phyloP scores from a whole-genome alignment of 805 yeast species.

The Scheffersomyces amazonensis region DNA sequence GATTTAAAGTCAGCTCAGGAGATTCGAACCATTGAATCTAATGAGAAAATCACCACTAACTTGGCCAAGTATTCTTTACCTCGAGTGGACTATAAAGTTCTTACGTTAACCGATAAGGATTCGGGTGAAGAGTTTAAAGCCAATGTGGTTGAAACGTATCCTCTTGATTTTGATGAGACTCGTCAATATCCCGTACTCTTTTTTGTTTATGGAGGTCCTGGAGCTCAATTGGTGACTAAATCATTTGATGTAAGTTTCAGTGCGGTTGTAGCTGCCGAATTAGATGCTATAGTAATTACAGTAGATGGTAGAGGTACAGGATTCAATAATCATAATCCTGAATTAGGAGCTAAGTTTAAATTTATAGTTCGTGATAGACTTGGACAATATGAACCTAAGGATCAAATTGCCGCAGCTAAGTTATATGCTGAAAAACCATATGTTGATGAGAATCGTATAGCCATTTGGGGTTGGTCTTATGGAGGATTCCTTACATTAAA shows the following conservation, averaged over 20 bases:
- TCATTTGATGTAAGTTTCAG: slow-evolving; percentile 63
- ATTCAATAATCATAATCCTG: slow-evolving; percentile 57
- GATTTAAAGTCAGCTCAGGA: slow-evolving; percentile 29
- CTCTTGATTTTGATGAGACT: slow-evolving; percentile 62
- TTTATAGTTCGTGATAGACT: slow-evolving; percentile 76
- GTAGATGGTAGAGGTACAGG: slow-evolving; percentile 99
- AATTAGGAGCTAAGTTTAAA: slow-evolving; percentile 56
- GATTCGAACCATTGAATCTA: slow-evolving; percentile 45
- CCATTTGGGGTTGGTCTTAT: slow-evolving; percentile 88
- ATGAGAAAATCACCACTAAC: slow-evolving; percentile 37
- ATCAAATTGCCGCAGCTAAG: slow-evolving; percentile 84
- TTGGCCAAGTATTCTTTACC: slow-evolving; percentile 57
- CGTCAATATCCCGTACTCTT: slow-evolving; percentile 82
- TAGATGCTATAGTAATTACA: slow-evolving; percentile 83
- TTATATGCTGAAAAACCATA: slow-evolving; percentile 60
- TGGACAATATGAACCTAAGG: slow-evolving; percentile 79
- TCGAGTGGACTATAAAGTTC: slow-evolving; percentile 44
- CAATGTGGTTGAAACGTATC: slow-evolving; percentile 75
- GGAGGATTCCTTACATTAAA: slow-evolving; percentile 79
- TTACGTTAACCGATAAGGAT: slow-evolving; percentile 48
- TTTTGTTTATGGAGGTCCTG: slow-evolving; percentile 94
- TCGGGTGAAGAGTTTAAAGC: slow-evolving; percentile 45
- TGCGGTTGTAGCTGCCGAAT: slow-evolving; percentile 70
- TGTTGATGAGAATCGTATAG: slow-evolving; percentile 57
- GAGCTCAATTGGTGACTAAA: slow-evolving; percentile 77